Evolutionary conservation across 148 eudicot genomes (phyloP).

Genomic region (Tetragonia tetragonoides): DNA sequence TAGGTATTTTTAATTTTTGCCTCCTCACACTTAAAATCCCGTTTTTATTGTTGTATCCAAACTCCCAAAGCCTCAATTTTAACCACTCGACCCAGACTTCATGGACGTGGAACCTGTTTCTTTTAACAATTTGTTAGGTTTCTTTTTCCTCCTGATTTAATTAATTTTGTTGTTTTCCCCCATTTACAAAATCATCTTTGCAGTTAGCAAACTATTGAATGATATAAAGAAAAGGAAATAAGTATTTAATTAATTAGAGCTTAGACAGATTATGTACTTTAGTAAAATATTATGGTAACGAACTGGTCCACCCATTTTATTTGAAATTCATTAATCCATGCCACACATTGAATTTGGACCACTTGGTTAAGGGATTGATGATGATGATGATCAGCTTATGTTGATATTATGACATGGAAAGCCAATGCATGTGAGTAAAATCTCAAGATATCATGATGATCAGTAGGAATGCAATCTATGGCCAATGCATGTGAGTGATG

Average conservation of each 20-base stretch:
- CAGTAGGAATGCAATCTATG: constrained; percentile 21
- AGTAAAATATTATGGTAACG: not conserved
- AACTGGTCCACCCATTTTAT: constrained; percentile 1
- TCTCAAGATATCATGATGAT: constrained; percentile 22
- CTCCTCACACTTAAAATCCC: too few relatives aligned
- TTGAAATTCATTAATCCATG: not conserved
- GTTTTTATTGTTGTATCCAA: too few relatives aligned
- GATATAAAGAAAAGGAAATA: not conserved
- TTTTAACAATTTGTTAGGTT: not conserved
- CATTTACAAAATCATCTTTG: not conserved
- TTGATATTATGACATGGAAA: constrained; percentile 21
- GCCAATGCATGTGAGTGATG: not conserved
- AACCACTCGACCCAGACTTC: too few relatives aligned
- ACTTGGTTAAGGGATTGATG: constrained; percentile 15
- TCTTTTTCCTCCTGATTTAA: not conserved
- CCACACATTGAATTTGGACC: constrained; percentile 28
- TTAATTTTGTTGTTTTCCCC: not conserved
- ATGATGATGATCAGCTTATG: not conserved
- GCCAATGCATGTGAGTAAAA: constrained; percentile 30
- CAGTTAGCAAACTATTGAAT: too few relatives aligned
- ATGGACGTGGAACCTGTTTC: too few relatives aligned
- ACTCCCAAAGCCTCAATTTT: too few relatives aligned
- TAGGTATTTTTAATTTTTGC: too few relatives aligned
- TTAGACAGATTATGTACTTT: not conserved
- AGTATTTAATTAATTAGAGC: not conserved